Base-by-base conservation (phyloP, 2,329 filamentous ascomycete genomes). In the Aspergillus pseudotamarii region DNA sequence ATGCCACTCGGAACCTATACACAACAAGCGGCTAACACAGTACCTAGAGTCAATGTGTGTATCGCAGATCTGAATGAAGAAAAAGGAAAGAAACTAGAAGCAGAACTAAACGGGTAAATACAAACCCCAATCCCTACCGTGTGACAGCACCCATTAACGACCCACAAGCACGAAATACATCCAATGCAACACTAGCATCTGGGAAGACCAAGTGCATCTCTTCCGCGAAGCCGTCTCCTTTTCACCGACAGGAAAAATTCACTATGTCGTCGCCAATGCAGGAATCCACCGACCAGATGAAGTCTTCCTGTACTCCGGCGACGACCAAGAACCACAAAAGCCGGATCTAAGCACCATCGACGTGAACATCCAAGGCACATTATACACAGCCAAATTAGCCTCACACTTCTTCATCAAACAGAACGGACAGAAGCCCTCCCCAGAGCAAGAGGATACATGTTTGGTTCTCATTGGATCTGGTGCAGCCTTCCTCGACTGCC, bases 371-470 rank as follows among this genome's bases (percentile, higher is more conserved):
- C 68, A 75, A 5, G 82, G 82, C 3, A 76, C 75, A 0, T 60
- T 82, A 4, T 83, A 82, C 68, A 84, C 82, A 0, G 76, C 78
- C 62, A 84, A 83, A 65, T 73, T 84, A 0, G 82, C 82, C 0
- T 68, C 61, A 1, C 76, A 79, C 66, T 76, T 80, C 65, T 79
- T 79, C 63, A 73, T 75, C 53, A 72, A 68, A 11, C 68, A 74
- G 59, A 71, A 72, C 36, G 72, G 72, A 48, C 63, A 71, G 50
- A 57, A 64, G 14, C 66, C 65, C 16, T 69, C 68, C 2, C 30
- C 51, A 16, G 23, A 59, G 10, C 68, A 73, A 55, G 66, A 71
- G 26, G 74, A 74, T 63, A 74, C 70, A 5, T 74, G 69, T 58
- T 63, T 79, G 51, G 63, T 78, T 32, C 61, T 79, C 28, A 76